Evolutionary conservation across 2,329 filamentous ascomycete genomes (phyloP).

Genomic region (Fusarium siculi): DNA sequence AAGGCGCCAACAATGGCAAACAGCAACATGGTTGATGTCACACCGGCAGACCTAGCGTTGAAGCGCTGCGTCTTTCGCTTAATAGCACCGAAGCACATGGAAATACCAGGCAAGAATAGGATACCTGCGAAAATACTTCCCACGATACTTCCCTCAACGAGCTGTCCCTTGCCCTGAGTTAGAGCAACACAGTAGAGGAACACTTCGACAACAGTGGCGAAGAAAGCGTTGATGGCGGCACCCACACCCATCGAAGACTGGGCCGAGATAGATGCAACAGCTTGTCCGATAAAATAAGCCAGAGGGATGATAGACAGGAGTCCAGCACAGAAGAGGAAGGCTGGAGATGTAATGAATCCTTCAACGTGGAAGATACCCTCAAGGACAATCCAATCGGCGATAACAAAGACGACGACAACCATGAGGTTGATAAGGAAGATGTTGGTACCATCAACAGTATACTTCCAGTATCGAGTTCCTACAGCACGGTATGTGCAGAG

Average conservation of each 20-base stretch:
- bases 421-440: conserved; percentile 99
- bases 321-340: conserved; percentile 85
- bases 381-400: conserved; percentile 90
- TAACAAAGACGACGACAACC: conserved; percentile 91
- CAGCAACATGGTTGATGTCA: conserved; percentile 96
- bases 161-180: conserved; percentile 87
- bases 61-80: conserved; percentile 98
- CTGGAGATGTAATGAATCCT: conserved; percentile 80
- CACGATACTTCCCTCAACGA: conserved; percentile 96
- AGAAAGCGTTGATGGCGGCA: conserved; percentile 97
- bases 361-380: conserved; percentile 75
- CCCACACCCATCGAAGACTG: conserved; percentile 98
- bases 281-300: conserved; percentile 98
- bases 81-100: conserved; percentile 98
- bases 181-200: conserved; percentile 97
- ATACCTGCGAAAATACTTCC: conserved; percentile 98
- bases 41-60: conserved; percentile 94
- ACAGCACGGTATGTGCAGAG: conserved; percentile 97
- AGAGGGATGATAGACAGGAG: conserved; percentile 94
- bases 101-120: conserved; percentile 90
- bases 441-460: conserved; percentile 97
- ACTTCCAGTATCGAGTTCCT: conserved; percentile 97
- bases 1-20: conserved; percentile 97
- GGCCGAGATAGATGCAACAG: conserved; percentile 96
- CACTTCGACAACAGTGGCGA: conserved; percentile 96